phyloP scores from a whole-genome alignment of 108 stramenopile species.

The Nannochloropsis granulata region DNA sequence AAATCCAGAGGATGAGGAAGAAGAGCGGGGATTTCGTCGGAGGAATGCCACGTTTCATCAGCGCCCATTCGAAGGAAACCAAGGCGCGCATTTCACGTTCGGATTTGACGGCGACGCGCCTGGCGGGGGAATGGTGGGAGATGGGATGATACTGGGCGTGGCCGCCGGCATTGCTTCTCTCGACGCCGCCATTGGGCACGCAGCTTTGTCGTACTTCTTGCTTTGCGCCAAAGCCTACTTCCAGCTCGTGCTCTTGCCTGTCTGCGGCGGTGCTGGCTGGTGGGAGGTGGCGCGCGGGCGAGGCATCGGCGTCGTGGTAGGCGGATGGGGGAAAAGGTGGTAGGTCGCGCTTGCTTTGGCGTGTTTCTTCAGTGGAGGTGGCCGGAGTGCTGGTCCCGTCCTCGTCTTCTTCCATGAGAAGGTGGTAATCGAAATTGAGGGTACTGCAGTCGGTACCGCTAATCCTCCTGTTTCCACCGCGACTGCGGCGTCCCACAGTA shows the following conservation, averaged over 20 bases:
- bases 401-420: not conserved
- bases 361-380: not conserved
- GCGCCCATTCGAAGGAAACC: not conserved
- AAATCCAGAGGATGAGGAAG: not conserved
- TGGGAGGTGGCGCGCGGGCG: not conserved
- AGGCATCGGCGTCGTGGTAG: not conserved
- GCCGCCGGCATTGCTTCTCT: not conserved
- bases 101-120: not conserved
- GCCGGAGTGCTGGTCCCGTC: not conserved
- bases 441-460: not conserved
- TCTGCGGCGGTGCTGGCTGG: not conserved
- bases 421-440: not conserved
- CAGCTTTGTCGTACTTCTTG: not conserved
- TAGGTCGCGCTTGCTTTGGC: not conserved
- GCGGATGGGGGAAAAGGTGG: not conserved
- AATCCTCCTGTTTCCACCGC: not conserved
- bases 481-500: too few relatives aligned
- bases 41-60: not conserved
- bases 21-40: not conserved
- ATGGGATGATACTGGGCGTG: not conserved
- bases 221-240: not conserved
- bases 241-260: not conserved
- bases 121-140: not conserved
- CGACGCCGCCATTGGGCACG: not conserved
- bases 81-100: not conserved